Conservation (phyloP, 352 stramenopile genomes). For the Globisporangium nunn region DNA sequence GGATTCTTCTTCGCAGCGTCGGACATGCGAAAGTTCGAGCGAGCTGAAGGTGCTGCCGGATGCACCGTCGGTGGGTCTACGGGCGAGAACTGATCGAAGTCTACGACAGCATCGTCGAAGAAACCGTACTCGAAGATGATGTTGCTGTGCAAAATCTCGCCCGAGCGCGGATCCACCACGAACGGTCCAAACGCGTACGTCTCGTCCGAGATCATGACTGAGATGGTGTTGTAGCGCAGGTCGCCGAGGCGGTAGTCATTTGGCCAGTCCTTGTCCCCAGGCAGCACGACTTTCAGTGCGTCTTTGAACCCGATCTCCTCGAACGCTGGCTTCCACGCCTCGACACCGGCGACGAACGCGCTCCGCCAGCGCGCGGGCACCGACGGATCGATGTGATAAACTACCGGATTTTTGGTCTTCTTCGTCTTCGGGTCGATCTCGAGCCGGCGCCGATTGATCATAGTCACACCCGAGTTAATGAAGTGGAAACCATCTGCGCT, state of each 20-base stretch:
- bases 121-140: conserved; percentile 86
- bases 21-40: not conserved
- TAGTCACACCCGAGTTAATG: conserved; percentile 47
- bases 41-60: not conserved
- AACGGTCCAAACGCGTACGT: conserved; percentile 64
- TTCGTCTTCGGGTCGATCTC: conserved; percentile 29
- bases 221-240: conserved; percentile 83
- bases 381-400: conserved; percentile 81
- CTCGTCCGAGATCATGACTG: conserved; percentile 72
- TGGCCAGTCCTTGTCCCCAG: conserved; percentile 66
- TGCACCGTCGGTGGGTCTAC: conserved; percentile 18
- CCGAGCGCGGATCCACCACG: conserved; percentile 69
- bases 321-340: conserved; percentile 78
- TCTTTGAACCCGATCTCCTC: conserved; percentile 60
- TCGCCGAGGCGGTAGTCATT: conserved; percentile 78
- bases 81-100: conserved; percentile 44
- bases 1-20: not conserved
- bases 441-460: conserved; percentile 71
- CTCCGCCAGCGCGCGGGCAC: conserved; percentile 61
- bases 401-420: conserved; percentile 43
- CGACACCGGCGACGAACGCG: conserved; percentile 52
- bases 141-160: conserved; percentile 84
- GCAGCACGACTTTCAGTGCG: conserved; percentile 62
- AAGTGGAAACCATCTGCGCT: conserved; percentile 26
- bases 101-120: conserved; percentile 55